Evolutionary conservation across 1,284 basidiomycete genomes (phyloP), one percentile per base, ranked within the genome.

Genomic region (Ceratorhiza oryzae-sativae): DNA sequence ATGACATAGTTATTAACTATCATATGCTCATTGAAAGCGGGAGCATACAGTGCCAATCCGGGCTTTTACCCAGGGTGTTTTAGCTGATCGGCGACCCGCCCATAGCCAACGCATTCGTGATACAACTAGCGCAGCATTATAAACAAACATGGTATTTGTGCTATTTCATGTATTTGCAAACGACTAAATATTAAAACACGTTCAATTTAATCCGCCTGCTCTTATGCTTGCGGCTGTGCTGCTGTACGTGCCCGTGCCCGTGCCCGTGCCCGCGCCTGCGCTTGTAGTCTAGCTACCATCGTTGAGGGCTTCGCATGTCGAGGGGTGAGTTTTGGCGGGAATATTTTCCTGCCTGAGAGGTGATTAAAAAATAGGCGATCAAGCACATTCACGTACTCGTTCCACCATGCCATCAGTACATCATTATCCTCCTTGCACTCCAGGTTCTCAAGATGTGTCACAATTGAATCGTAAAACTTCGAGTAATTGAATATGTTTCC

Each of bases 321-420:
- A 10, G 42, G 42, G n/a, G 53, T n/a, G 13, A n/a, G 27, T 8
- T 55, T 34, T n/a, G 18, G 27, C 10, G 23, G 15, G 27, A 55
- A 30, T 18, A 32, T 30, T 20, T 32, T 55, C 15, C 27, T 32
- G 34, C 27, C 4, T 13, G 34, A 30, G 4, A 30, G 20, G 23
- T 9, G 25, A 13, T 34, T 20, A 34, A 6, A 15, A 55, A 32
- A 45, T 45, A 3, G 15, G 49, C 12, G 15, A n/a, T 15, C 53
- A 13, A 18, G 15, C 53, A 32, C 12, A 18, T 32, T 42, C n/a
- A 60, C 58, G 36, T 25, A 65, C 62, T 39, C 25, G 15, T 65
- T 55, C 62, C 62, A 65, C 62, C 62, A 65, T 18, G 51, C 20
- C 13, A 65, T 51, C 23, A 65, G 18, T 3, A 25, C 15, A 8